Evolutionary conservation across 2,329 filamentous ascomycete species (phyloP).

Genomic region (Beauveria sp.): DNA sequence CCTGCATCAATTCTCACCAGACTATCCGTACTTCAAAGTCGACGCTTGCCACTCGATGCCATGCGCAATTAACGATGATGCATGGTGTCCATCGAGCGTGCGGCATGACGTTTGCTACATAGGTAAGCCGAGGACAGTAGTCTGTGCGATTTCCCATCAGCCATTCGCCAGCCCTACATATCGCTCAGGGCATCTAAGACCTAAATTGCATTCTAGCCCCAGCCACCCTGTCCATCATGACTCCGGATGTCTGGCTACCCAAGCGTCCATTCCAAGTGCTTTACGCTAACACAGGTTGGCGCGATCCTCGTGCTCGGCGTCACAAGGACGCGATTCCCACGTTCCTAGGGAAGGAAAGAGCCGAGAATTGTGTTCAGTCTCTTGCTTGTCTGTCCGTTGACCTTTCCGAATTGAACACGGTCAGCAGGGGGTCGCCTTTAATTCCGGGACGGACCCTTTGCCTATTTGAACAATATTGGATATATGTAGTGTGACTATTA

Average conservation of each 20-base stretch:
- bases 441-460: neutral
- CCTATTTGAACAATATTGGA: neutral
- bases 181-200: neutral
- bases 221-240: neutral
- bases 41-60: neutral
- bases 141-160: neutral
- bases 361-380: neutral
- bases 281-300: neutral
- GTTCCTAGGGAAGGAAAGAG: neutral
- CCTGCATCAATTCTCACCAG: neutral
- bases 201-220: too few species aligned
- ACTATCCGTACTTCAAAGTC: neutral
- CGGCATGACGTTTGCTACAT: neutral
- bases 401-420: neutral
- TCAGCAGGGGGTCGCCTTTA: neutral
- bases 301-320: slow-evolving; percentile 1
- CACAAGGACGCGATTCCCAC: neutral
- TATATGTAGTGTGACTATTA: neutral
- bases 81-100: neutral
- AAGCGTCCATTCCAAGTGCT: neutral
- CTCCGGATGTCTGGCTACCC: neutral
- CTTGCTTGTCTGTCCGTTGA: neutral
- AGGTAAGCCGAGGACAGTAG: neutral
- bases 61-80: neutral
- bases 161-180: neutral